These are phyloP conservation scores for Apiospora malaysiana DNA, from an alignment of 2,329 filamentous ascomycete genomes.

Conservation along the genomic window DNA sequence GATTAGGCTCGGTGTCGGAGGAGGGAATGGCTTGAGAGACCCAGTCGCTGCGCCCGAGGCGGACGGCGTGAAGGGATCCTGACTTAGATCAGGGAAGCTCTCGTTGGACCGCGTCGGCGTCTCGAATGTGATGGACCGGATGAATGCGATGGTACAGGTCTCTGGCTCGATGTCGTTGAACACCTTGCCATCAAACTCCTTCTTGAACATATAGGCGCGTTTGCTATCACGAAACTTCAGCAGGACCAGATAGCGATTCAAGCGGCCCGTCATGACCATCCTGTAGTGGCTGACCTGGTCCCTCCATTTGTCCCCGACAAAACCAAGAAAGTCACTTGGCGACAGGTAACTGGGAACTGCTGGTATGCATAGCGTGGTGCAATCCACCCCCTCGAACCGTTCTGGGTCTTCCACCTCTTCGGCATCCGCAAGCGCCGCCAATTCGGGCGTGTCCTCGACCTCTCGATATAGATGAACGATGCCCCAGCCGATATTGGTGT, in stretches of 20 bases:
- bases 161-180: slow-evolving; percentile 96
- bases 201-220: slow-evolving; percentile 79
- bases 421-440: slow-evolving; percentile 44
- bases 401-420: slow-evolving; percentile 37
- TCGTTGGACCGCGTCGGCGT: slow-evolving; percentile 56
- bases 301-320: slow-evolving; percentile 86
- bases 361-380: slow-evolving; percentile 89
- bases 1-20: slow-evolving; percentile 79
- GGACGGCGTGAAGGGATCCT: slow-evolving; percentile 68
- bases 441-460: slow-evolving; percentile 70
- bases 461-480: slow-evolving; percentile 95
- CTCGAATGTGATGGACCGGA: slow-evolving; percentile 89
- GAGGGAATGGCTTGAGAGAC: slow-evolving; percentile 65
- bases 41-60: slow-evolving; percentile 41
- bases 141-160: slow-evolving; percentile 92
- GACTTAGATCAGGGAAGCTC: slow-evolving; percentile 64
- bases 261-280: slow-evolving; percentile 87
- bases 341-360: slow-evolving; percentile 95
- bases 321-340: slow-evolving; percentile 87
- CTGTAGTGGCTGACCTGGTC: slow-evolving; percentile 90
- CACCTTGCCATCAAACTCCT: slow-evolving; percentile 88
- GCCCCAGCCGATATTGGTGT: slow-evolving; percentile 86
- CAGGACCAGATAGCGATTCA: slow-evolving; percentile 92
- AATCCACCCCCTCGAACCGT: slow-evolving; percentile 55
- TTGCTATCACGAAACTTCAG: slow-evolving; percentile 86